Evolutionary conservation across 768 basidiomycete species (phyloP).

Genomic region (Leccinum subgranulosum): DNA sequence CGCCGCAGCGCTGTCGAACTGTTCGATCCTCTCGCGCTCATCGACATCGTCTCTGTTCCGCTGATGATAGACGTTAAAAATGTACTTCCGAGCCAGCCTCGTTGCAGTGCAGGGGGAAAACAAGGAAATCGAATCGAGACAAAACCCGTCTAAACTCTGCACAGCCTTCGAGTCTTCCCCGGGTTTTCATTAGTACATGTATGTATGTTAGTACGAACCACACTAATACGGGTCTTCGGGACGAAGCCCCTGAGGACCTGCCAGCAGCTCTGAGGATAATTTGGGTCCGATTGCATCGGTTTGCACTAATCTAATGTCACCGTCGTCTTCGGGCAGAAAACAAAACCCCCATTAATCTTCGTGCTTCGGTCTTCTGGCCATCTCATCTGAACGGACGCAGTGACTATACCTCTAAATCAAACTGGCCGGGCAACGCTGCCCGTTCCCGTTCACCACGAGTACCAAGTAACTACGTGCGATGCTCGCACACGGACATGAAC

Average conservation of each 20-base stretch:
- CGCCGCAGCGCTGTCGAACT: constrained; percentile 76
- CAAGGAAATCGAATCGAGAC: neutral
- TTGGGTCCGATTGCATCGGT: neutral
- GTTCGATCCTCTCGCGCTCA: constrained; percentile 53
- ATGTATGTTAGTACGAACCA: neutral
- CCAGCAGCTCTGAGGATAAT: neutral
- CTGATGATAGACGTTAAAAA: neutral
- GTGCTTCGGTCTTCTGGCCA: neutral
- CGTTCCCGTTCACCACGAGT: neutral
- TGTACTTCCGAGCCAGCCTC: neutral
- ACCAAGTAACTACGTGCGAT: neutral
- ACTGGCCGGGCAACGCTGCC: neutral
- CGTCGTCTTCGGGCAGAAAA: neutral
- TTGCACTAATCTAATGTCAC: neutral
- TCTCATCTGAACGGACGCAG: neutral
- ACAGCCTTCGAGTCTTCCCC: neutral
- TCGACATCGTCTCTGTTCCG: constrained; percentile 17
- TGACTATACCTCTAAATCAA: neutral
- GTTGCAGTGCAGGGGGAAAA: neutral
- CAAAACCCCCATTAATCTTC: neutral
- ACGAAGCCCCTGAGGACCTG: neutral
- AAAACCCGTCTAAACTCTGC: neutral
- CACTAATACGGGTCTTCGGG: neutral
- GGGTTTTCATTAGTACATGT: neutral
- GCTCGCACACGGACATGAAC: neutral